Base-by-base conservation (phyloP, 345 rosid genomes). In the Syzygium aqueum region DNA sequence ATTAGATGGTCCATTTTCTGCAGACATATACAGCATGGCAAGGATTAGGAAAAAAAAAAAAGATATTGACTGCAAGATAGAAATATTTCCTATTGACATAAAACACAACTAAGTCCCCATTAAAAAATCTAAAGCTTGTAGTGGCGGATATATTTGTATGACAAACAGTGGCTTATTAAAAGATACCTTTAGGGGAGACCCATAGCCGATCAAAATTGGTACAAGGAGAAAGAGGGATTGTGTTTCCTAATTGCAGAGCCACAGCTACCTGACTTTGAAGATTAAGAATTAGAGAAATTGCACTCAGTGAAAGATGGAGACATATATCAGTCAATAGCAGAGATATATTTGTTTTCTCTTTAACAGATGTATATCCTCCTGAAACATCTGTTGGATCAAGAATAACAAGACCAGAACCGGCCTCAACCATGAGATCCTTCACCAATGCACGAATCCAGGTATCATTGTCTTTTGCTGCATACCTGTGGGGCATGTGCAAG, bases 351-450 rank as follows among this genome's bases (percentile, higher is more conserved):
- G 97, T 95, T 91, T 94, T 96, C 93, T 96, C 99, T 89, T 94
- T 95, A 85, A 96, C 93, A 84, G 98, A 96, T 52, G 99, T 96
- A 90, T 94, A 97, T 85, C 98, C 99, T 65, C 95, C 96, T 2
- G 99, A 96, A 84, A 97, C 90, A 93, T 96, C 98, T 65, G 96
- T 95, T 52, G 98, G 98, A 89, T 95, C 98, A 84, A 97, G 93
- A 92, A 97, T 94, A 87, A 93, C 91, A 88, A 97, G 98, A 90
- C 99, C 99, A 89, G 99, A 97, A 88, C 99, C 99, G 87, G 99
- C 93, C 93, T 97, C 99, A 83, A 97, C 89, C 22, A 93, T 94
- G 88, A 97, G 91, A 90, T 94, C 96, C 94, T 96, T 97, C 91
- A 95, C 90, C 85, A 94, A 90, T 63, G 99, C 95, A 33, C 98